Evolutionary conservation across 176 grass and related monocot genomes (phyloP).

Genomic region (Lolium perenne): DNA sequence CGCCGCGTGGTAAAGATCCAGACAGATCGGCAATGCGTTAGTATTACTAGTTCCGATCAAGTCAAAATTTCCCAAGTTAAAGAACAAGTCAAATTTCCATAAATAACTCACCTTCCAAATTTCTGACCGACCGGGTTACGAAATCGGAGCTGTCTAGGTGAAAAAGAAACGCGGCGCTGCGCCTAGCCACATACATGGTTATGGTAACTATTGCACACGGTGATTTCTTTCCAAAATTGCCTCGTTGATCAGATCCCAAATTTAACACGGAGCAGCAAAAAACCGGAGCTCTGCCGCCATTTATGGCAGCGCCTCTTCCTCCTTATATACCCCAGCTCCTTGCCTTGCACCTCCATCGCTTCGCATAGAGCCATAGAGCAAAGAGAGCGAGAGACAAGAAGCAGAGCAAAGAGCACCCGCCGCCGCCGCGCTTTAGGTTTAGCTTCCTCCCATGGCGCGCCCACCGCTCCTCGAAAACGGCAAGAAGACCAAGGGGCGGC

Average conservation of each 20-base stretch:
- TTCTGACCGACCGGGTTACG: not conserved
- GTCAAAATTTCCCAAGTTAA: too few species aligned
- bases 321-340: not conserved
- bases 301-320: not conserved
- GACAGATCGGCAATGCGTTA: too few species aligned
- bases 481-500: slow-evolving; percentile 18
- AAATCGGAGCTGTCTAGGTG: not conserved
- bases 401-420: not conserved
- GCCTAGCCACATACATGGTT: not conserved
- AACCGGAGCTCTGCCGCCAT: not conserved
- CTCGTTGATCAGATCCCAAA: not conserved
- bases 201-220: not conserved
- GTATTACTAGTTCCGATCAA: too few species aligned
- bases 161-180: not conserved
- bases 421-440: not conserved
- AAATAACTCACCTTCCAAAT: not conserved
- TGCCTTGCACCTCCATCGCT: not conserved
- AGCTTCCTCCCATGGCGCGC: not conserved
- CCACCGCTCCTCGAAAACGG: not conserved
- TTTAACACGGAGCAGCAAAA: not conserved
- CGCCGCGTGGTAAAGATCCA: too few species aligned
- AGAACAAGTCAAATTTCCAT: not conserved
- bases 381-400: not conserved
- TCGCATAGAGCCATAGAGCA: not conserved
- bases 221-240: not conserved